Base-by-base conservation (phyloP, 202 grass and related monocot species). In the Zoysia matrella region DNA sequence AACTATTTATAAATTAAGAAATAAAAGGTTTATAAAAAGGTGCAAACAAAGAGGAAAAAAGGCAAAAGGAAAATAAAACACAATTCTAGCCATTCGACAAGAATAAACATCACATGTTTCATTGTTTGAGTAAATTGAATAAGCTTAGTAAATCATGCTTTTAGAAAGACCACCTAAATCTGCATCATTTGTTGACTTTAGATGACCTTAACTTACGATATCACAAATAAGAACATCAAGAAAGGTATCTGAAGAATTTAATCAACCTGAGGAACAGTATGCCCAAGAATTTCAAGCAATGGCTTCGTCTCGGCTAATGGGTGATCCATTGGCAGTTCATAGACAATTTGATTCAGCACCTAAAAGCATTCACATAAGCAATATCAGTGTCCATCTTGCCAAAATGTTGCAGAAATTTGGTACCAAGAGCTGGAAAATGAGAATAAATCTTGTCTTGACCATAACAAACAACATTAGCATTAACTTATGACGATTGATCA, bases 201-300 rank as follows among this genome's bases (percentile, higher is more conserved):
- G 0, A 42, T 66, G 65, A 65, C 67, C 1, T 15, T 73, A 54
- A 42, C 7, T 43, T 52, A 44, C 8, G 60, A 72, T n/a, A 45
- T 1, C 11, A 65, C 22, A 44, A 13, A 77, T 41, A 11, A 47
- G 7, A 73, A 53, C 9, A 68, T 36, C 49, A 74, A 74, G 2
- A 53, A 60, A 82, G 48, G 12, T 63, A 76, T 45, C 16, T n/a
- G 5, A 67, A 79, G 6, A 5, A 76, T 68, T 61, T 67, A 51
- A 86, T 42, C 22, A 30, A 30, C 22, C 22, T 30, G 22, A 30
- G 22, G 22, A 30, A 30, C 22, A 30, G 22, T 30, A 30, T 30
- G 22, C 22, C 22, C 22, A 30, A 30, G 22, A 30, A 30, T 30
- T 30, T 30, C 22, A 30, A 30, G 22, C 22, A 30, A 30, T 30